These are phyloP conservation scores for Periconia macrospinosa DNA, from an alignment of 2,329 filamentous ascomycete species.

Conservation along the genomic window DNA sequence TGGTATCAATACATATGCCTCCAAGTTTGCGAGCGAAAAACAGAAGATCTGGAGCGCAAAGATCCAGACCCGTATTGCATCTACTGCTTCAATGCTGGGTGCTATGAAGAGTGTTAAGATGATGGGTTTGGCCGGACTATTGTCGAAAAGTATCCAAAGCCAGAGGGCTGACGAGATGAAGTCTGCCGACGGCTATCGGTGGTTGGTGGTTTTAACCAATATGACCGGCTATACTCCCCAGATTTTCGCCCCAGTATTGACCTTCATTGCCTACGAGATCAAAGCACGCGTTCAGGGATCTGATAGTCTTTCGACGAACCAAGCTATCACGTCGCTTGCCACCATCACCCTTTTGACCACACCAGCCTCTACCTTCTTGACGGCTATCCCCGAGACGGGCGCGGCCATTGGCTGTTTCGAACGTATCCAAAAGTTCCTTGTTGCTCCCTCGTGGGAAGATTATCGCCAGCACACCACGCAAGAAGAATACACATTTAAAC, in stretches of 20 bases:
- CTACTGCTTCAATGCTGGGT: slow-evolving; percentile 41
- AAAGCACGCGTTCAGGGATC: slow-evolving; percentile 5
- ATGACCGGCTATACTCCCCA: slow-evolving; percentile 7
- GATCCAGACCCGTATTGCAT: slow-evolving; percentile 43
- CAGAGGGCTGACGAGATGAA: slow-evolving; percentile 8
- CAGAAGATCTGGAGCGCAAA: slow-evolving; percentile 40
- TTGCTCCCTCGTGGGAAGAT: slow-evolving; percentile 3
- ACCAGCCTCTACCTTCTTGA: slow-evolving; percentile 2
- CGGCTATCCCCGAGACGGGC: slow-evolving; percentile 3
- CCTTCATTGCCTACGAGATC: slow-evolving; percentile 5
- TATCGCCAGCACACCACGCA: slow-evolving; percentile 4
- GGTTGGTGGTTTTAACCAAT: slow-evolving; percentile 7
- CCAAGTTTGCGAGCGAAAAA: slow-evolving; percentile 6
- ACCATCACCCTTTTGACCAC: slow-evolving; percentile 4
- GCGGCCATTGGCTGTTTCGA: slow-evolving; percentile 5
- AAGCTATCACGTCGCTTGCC: slow-evolving; percentile 7
- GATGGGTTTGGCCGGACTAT: slow-evolving; percentile 21
- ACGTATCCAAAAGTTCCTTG: slow-evolving; percentile 6
- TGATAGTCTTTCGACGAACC: slow-evolving; percentile 6
- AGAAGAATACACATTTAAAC: slow-evolving; percentile 1
- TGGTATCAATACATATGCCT: slow-evolving; percentile 7
- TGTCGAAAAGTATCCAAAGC: slow-evolving; percentile 6
- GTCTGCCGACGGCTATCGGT: slow-evolving; percentile 7
- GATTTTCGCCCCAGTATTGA: slow-evolving; percentile 6
- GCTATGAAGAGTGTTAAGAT: slow-evolving; percentile 47